Evolutionary conservation across 73 alveolate genomes (phyloP), one percentile per base, ranked within the genome.

Genomic region (Blepharisma stoltei): DNA sequence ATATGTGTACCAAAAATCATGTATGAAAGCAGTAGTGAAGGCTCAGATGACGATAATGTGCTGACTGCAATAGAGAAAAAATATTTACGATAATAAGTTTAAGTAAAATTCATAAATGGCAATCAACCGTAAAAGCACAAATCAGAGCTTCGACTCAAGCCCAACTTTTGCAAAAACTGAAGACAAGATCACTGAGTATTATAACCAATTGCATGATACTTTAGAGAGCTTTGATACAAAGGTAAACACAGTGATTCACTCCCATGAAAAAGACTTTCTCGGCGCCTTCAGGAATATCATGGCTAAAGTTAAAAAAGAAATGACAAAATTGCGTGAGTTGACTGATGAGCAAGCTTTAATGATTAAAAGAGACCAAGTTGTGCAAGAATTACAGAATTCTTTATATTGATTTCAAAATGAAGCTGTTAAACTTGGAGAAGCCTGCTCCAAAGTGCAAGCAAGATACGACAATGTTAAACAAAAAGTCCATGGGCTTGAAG

Each of bases 231-330:
- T 60, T 25, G 73, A 60, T 25, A 60, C 14, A 20, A 60, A 60
- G 47, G 46, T 60, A 0, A 38, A 14, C 5, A 38, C 14, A 20
- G 23, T 60, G 47, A 38, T 60, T 25, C 73, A 60, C 46, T 8
- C 46, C 47, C 73, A 60, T 60, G 73, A 60, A 60, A 60, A 60
- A 60, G 73, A 60, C 47, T 60, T 60, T 38, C 73, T 60, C 18
- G 73, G 14, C 38, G 73, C 73, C 3, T 60, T 60, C 46, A 60
- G 73, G 73, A 38, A n/a, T n/a, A 60, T 60, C 46, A 60, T 60
- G 73, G 37, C 49, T 25, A n/a, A 60, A 60, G 73, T 60, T 38
- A 14, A 60, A 8, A 9, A 14, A 0, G 73, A 60, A 60, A 60
- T 60, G 73, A n/a, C 38, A 11, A 60, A 60, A 60, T 38, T 60